Base-by-base conservation (phyloP, 1,284 basidiomycete genomes). In the Malassezia sympodialis region DNA sequence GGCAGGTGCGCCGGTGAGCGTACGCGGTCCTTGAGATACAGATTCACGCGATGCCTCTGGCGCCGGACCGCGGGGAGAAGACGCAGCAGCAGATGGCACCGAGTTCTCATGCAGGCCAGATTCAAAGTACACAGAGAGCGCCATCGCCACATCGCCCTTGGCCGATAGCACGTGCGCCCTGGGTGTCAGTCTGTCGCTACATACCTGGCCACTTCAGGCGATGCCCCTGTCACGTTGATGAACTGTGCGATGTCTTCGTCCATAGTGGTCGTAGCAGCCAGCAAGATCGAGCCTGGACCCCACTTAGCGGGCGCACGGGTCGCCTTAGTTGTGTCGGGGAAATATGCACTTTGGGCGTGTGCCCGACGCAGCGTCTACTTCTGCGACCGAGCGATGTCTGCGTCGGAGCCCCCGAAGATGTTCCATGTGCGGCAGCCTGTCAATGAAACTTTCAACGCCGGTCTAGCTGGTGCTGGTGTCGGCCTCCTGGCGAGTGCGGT, bases 91-190 rank as follows among this genome's bases (percentile, higher is more conserved):
- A 37, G 42, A n/a, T 45, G 15, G 47, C 8, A 15, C 35, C n/a
- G 31, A 34, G 7, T 26, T 32, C 1, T 40, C 31, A 15, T 58
- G 42, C 26, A 51, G 53, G 53, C 47, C 61, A 31, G 58, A 65
- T 41, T 76, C 76, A 62, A 67, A 77, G 60, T 68, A 77, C 30
- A 63, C 67, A 15, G 72, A 67, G 53, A 77, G 63, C 14, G 77
- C 76, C 26, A 62, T 63, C 58, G 76, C 53, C 14, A 77, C 46
- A 59, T 77, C 69, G 10, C 76, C 76, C 24, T 61, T 60, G 10
- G 71, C 65, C 3, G 69, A 64, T 26, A 76, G 72, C 49, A 77
- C 65, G 58, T 67, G 76, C 68, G 76, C 75, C 24, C 68, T 65
- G 30, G 0, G 11, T 15, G 35, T 31, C 21, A 34, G 45, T 32